These are phyloP conservation scores for Lachancea meyersii DNA, from an alignment of 805 yeast genomes.

Conservation along the genomic window DNA sequence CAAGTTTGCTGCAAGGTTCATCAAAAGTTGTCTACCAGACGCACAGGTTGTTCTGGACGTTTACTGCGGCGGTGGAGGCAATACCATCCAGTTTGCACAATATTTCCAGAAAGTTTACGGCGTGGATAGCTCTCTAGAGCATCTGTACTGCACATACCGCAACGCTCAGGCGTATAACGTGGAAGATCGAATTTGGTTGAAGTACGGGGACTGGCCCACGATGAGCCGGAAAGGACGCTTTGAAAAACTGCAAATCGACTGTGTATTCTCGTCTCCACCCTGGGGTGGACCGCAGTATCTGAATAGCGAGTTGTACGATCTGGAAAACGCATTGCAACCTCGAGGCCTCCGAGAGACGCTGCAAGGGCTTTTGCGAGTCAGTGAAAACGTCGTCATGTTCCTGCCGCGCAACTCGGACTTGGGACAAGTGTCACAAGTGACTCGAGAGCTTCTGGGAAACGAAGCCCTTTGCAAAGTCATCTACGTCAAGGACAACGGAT, in stretches of 20 bases:
- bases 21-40: slow-evolving; percentile 46
- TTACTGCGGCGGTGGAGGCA: slow-evolving; percentile 88
- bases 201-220: slow-evolving; percentile 42
- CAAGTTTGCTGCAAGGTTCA: slow-evolving; percentile 47
- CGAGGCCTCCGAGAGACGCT: slow-evolving; percentile 42
- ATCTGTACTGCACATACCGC: slow-evolving; percentile 58
- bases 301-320: slow-evolving; percentile 39
- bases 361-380: slow-evolving; percentile 36
- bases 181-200: slow-evolving; percentile 42
- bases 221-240: slow-evolving; percentile 17
- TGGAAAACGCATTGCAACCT: slow-evolving; percentile 42
- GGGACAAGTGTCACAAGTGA: slow-evolving; percentile 44
- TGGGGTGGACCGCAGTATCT: slow-evolving; percentile 78
- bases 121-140: slow-evolving; percentile 53
- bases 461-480: slow-evolving; percentile 42
- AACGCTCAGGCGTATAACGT: slow-evolving; percentile 64
- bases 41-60: slow-evolving; percentile 52
- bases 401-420: slow-evolving; percentile 57
- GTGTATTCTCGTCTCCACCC: slow-evolving; percentile 74
- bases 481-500: slow-evolving; percentile 37
- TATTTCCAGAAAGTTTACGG: slow-evolving; percentile 53
- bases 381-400: slow-evolving; percentile 50
- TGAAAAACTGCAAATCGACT: slow-evolving; percentile 21
- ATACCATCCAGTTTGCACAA: slow-evolving; percentile 67
- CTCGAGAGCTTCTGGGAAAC: slow-evolving; percentile 42